phyloP scores from a whole-genome alignment of 768 basidiomycete species.

The Lentinus brumalis region DNA sequence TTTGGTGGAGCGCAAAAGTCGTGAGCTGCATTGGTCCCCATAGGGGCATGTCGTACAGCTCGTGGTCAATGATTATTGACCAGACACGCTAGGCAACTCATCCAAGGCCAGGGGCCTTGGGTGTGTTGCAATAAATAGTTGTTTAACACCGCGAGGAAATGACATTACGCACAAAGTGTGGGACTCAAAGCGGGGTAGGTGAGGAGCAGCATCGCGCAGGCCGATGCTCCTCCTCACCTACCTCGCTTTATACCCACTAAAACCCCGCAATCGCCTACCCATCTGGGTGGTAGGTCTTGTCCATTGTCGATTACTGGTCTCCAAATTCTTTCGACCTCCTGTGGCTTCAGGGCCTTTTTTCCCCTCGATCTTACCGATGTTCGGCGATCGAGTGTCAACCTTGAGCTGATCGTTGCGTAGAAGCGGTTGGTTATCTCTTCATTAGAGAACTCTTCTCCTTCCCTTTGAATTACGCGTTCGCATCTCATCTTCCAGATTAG shows the following conservation, averaged over 20 bases:
- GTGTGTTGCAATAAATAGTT: not conserved
- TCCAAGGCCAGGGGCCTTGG: not conserved
- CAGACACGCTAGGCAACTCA: not conserved
- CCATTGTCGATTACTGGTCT: not conserved
- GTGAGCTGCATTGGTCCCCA: not conserved
- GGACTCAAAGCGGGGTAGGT: not conserved
- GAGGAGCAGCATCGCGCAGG: not conserved
- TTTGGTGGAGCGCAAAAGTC: not conserved
- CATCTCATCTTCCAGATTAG: slow-evolving; percentile 12
- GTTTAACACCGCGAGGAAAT: slow-evolving; percentile 4
- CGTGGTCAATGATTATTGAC: not conserved
- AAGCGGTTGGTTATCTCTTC: not conserved
- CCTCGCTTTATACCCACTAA: slow-evolving; percentile 10
- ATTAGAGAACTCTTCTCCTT: not conserved
- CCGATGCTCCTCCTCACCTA: not conserved
- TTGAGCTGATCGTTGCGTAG: too few relatives aligned
- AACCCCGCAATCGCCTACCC: slow-evolving; percentile 2
- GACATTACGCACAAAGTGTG: slow-evolving; percentile 13
- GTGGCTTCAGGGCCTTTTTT: too few relatives aligned
- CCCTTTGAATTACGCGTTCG: slow-evolving; percentile 1
- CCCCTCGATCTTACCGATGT: too few relatives aligned
- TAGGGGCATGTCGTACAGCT: not conserved
- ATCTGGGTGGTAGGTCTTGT: not conserved
- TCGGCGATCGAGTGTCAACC: too few relatives aligned
- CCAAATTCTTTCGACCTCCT: not conserved